Evolutionary conservation across 2,329 filamentous ascomycete species (phyloP), one percentile per base, ranked within the genome.

Genomic region (Phialophora tarda): DNA sequence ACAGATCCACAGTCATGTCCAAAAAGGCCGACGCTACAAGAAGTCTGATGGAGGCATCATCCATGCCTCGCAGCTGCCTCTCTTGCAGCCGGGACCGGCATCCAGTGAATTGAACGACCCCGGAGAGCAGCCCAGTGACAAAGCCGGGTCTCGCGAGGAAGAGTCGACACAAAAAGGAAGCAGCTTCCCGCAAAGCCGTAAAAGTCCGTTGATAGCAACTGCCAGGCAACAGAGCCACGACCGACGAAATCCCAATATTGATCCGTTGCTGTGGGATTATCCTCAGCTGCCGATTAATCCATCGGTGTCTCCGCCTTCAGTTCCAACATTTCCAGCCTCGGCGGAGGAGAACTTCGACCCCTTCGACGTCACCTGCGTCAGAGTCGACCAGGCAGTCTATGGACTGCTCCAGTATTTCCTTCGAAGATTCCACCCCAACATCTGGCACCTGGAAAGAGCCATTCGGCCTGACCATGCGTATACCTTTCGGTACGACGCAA

Each of bases 331-430:
- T 48, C 65, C 65, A 5, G 53, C 62, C 14, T 64, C 62, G 28
- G 65, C 62, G 14, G 57, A 68, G 26, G 62, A 62, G n/a, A 59
- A 28, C 21, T 62, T 68, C 24, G 65, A 68, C 54, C 65, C 65
- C 11, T 68, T 68, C 28, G 59, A 59, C 24, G 65, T 54, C 7
- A 68, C 62, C 23, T 68, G 62, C 26, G 53, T 68, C 50, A 62
- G n/a, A 48, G 65, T 68, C 32, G 62, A 68, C 24, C 10, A 32
- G 44, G 28, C 44, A n/a, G 54, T 62, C 11, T 63, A 68, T 32
- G 63, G 56, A 12, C 65, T 70, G 17, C 54, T 70, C 7, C 62
- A 70, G 11, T 70, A 70, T 48, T 70, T 65, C 54, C 58, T 65
- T 4, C 34, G 30, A 24, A 59, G 67, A 26, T 60, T 65, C 48